Evolutionary conservation across 2,329 filamentous ascomycete genomes (phyloP).

Genomic region (Talaromyces marneffei): DNA sequence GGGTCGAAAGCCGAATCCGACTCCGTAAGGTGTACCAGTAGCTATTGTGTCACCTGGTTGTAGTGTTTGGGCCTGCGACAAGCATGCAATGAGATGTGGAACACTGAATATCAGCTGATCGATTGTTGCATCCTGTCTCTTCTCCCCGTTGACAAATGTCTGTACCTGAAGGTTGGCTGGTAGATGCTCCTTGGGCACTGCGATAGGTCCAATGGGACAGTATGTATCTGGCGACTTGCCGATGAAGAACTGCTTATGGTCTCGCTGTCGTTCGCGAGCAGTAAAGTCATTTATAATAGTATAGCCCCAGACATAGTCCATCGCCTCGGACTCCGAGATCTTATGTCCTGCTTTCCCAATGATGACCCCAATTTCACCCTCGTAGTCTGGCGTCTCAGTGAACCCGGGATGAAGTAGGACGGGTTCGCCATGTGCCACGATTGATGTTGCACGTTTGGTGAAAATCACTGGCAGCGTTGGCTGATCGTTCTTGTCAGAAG

Average conservation of each 20-base stretch:
- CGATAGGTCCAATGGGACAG: conserved; percentile 52
- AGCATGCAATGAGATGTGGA: background rate
- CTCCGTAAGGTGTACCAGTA: conserved; percentile 34
- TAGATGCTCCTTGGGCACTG: conserved; percentile 44
- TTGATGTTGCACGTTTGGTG: conserved; percentile 50
- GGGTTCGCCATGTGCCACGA: conserved; percentile 45
- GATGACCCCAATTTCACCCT: conserved; percentile 52
- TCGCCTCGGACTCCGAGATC: conserved; percentile 42
- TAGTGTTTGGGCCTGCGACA: conserved; percentile 8
- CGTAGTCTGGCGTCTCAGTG: conserved; percentile 34
- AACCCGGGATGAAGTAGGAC: conserved; percentile 46
- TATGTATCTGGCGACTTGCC: conserved; percentile 53
- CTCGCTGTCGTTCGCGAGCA: conserved; percentile 48
- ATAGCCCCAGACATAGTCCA: conserved; percentile 52
- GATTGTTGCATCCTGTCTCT: conserved; percentile 43
- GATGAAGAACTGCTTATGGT: conserved; percentile 57
- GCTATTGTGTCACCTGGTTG: conserved; percentile 11
- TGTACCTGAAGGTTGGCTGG: conserved; percentile 38
- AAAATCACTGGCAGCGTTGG: conserved; percentile 53
- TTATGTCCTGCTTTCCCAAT: conserved; percentile 47
- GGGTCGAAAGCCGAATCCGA: conserved; percentile 45
- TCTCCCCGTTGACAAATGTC: conserved; percentile 48
- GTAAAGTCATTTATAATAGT: conserved; percentile 56
- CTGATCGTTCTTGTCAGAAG: conserved; percentile 49
- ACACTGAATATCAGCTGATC: conserved; percentile 4